These are phyloP conservation scores for Dictyophora rubrovolvata DNA, from an alignment of 768 basidiomycete species.

Conservation along the genomic window DNA sequence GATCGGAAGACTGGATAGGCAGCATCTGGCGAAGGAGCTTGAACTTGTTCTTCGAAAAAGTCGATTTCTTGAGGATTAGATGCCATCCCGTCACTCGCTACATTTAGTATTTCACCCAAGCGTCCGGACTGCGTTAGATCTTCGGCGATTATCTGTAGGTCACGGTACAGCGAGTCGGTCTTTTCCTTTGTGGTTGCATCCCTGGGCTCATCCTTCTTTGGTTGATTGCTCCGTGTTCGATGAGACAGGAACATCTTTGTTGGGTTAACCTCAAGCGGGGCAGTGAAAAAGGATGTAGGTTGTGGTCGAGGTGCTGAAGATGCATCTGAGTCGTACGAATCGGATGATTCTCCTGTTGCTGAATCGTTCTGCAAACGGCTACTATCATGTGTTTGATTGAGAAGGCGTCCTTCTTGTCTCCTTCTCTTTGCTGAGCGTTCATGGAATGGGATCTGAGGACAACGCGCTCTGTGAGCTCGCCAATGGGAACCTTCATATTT, in stretches of 20 bases:
- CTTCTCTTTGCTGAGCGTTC: slow-evolving; percentile 1
- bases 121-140: neutral
- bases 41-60: neutral
- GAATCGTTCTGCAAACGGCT: neutral
- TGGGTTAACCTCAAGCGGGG: slow-evolving; percentile 3
- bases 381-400: neutral
- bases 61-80: neutral
- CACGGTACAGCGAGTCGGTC: neutral
- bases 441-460: slow-evolving; percentile 19
- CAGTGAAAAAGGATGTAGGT: slow-evolving; percentile 7
- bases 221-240: neutral
- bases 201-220: neutral
- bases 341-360: neutral
- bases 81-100: neutral
- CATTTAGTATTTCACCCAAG: neutral
- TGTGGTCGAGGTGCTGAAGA: slow-evolving; percentile 7
- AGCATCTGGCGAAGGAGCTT: neutral
- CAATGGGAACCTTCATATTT: slow-evolving; percentile 59
- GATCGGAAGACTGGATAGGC: neutral
- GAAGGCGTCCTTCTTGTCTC: neutral
- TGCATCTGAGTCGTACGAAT: slow-evolving; percentile 7
- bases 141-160: neutral
- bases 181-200: neutral
- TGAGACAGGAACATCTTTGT: slow-evolving; percentile 1
- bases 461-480: slow-evolving; percentile 52